Conservation (phyloP, 805 yeast genomes). For the Candida jianshihensis region DNA sequence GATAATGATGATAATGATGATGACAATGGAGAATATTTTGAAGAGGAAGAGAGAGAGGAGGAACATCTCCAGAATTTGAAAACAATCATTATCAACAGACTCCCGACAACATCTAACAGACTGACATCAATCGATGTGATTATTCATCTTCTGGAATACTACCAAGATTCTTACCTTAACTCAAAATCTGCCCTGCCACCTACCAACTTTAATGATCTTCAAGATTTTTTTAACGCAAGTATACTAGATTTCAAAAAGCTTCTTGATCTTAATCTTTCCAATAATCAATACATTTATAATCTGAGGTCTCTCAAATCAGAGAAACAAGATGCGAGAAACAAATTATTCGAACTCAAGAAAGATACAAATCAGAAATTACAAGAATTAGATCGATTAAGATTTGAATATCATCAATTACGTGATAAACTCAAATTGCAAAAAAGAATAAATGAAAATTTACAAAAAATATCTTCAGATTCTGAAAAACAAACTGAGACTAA, state of each 20-base stretch:
- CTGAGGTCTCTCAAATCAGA: constrained; percentile 23
- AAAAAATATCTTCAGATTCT: neutral
- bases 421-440: constrained; percentile 13
- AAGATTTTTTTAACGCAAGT: constrained; percentile 12
- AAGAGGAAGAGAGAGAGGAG: constrained; percentile 1
- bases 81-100: constrained; percentile 20
- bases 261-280: constrained; percentile 30
- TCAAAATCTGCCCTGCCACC: constrained; percentile 4
- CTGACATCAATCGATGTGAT: constrained; percentile 16
- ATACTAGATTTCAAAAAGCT: constrained; percentile 23
- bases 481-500: constrained; percentile 1
- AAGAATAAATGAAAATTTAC: constrained; percentile 8
- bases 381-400: constrained; percentile 19
- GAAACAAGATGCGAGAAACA: constrained; percentile 23
- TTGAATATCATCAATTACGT: constrained; percentile 19
- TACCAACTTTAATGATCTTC: constrained; percentile 14
- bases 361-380: constrained; percentile 20
- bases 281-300: constrained; percentile 25
- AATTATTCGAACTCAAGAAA: constrained; percentile 24
- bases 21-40: constrained; percentile 1
- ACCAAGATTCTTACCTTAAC: constrained; percentile 2
- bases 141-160: constrained; percentile 4
- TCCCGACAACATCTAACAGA: constrained; percentile 14
- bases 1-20: neutral
- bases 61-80: neutral